These are phyloP conservation scores for Pelargonium citronellum DNA, from an alignment of 441 rosid genomes.

Conservation along the genomic window DNA sequence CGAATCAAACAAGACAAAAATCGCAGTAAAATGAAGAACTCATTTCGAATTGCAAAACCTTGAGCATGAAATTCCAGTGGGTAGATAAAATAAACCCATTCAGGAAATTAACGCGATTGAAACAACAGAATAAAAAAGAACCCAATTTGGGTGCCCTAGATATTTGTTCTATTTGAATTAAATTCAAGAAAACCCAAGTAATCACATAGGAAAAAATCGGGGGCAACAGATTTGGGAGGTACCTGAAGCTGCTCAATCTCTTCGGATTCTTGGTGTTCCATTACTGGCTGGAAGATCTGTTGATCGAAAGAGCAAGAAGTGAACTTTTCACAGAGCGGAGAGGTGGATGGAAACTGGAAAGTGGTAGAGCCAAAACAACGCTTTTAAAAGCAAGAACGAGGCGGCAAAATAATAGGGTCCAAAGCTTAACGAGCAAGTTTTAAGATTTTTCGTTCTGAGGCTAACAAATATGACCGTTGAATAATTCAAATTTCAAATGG, in stretches of 20 bases:
- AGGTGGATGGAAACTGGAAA: slow-evolving; percentile 8
- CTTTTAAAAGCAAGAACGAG: not conserved
- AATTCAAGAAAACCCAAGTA: not conserved
- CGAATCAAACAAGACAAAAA: not conserved
- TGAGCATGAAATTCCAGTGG: not conserved
- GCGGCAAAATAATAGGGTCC: slow-evolving; percentile 3
- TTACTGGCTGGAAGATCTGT: slow-evolving; percentile 17
- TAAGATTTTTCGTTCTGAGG: not conserved
- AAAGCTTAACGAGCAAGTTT: not conserved
- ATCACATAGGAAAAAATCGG: not conserved
- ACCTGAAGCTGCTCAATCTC: slow-evolving; percentile 95
- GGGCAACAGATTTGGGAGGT: slow-evolving; percentile 7
- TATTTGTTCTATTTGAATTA: not conserved
- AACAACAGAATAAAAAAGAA: not conserved
- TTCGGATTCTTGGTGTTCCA: slow-evolving; percentile 52
- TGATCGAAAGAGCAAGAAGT: not conserved
- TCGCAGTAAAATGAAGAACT: slow-evolving; percentile 11
- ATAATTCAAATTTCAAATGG: too few relatives aligned
- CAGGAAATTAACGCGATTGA: not conserved
- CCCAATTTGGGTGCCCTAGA: slow-evolving; percentile 23
- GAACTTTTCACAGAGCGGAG: slow-evolving; percentile 6
- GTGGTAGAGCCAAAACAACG: not conserved
- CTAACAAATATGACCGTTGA: too few relatives aligned
- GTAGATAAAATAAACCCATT: too few relatives aligned
- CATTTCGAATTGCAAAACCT: slow-evolving; percentile 1